Percentiles rank a stretch among this genome's conserved stretches.
These are phyloP conservation scores for Globisporangium spiculum DNA, from an alignment of 352 stramenopile species.

Conservation along the genomic window DNA sequence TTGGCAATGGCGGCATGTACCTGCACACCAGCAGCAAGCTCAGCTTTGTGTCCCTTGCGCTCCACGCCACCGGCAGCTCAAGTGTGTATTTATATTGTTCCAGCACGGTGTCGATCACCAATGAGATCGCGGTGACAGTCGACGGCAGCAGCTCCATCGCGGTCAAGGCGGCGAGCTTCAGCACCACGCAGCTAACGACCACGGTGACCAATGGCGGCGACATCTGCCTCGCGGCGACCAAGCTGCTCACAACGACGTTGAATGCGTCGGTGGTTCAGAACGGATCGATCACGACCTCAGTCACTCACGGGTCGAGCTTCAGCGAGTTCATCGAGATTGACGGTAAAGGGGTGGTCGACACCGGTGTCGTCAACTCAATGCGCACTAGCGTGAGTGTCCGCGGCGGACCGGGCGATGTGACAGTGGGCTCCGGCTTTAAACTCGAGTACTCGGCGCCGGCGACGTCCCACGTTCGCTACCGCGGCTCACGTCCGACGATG, in stretches of 20 bases:
- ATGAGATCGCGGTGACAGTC: not conserved
- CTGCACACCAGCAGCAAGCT: not conserved
- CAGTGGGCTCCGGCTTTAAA: not conserved
- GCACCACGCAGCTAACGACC: not conserved
- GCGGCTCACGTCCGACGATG: not conserved
- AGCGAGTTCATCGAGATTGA: not conserved
- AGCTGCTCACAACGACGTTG: not conserved
- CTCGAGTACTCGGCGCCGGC: not conserved
- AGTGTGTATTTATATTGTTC: slow-evolving; percentile 1
- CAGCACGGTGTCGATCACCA: not conserved
- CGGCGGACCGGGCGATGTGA: not conserved
- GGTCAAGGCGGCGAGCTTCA: not conserved
- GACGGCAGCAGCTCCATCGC: slow-evolving; percentile 1
- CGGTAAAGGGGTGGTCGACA: not conserved
- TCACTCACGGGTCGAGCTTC: not conserved
- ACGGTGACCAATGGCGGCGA: not conserved
- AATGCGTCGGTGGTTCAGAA: not conserved
- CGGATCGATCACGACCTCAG: not conserved
- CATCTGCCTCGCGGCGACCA: slow-evolving; percentile 3
- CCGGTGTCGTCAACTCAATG: not conserved
- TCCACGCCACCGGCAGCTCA: not conserved
- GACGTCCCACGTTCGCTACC: slow-evolving; percentile 2
- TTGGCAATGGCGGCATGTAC: slow-evolving; percentile 2
- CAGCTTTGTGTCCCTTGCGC: not conserved
- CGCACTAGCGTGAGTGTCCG: not conserved